Evolutionary conservation across 106 monocot species (phyloP).

Genomic region (Dendrobium officinale): DNA sequence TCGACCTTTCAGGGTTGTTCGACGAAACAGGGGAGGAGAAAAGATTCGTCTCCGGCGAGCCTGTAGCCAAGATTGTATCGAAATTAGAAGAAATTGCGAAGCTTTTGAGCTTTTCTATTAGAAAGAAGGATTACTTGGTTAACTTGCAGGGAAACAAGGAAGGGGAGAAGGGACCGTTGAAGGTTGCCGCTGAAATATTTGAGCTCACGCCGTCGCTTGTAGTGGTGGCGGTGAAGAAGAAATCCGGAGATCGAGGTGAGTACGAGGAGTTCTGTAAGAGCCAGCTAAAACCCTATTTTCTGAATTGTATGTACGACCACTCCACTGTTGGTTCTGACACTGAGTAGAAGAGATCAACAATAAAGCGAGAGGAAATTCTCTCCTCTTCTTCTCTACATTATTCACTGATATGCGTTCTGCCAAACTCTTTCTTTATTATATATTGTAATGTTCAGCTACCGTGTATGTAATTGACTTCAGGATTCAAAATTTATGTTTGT

Average conservation of each 20-base stretch:
- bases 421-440: too few relatives aligned
- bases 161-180: conserved; percentile 16
- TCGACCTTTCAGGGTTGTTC: conserved; percentile 25
- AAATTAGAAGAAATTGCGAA: conserved; percentile 28
- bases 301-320: not conserved
- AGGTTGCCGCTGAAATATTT: conserved; percentile 21
- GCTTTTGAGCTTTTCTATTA: conserved; percentile 19
- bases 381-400: too few relatives aligned
- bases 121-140: conserved; percentile 24
- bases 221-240: conserved; percentile 3
- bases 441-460: too few relatives aligned
- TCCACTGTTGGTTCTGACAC: conserved; percentile 3
- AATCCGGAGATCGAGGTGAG: conserved; percentile 16
- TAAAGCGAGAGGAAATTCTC: not conserved
- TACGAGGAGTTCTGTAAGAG: conserved; percentile 5
- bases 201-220: conserved; percentile 19
- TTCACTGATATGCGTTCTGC: too few relatives aligned
- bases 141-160: conserved; percentile 23
- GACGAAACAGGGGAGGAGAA: conserved; percentile 24
- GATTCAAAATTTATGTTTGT: too few relatives aligned
- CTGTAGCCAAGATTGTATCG: conserved; percentile 17
- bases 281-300: conserved; percentile 5
- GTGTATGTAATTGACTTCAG: too few relatives aligned
- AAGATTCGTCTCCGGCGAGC: conserved; percentile 19
- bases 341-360: not conserved